phyloP scores from a whole-genome alignment of 106 monocot species.

The Platanthera guangdongensis region DNA sequence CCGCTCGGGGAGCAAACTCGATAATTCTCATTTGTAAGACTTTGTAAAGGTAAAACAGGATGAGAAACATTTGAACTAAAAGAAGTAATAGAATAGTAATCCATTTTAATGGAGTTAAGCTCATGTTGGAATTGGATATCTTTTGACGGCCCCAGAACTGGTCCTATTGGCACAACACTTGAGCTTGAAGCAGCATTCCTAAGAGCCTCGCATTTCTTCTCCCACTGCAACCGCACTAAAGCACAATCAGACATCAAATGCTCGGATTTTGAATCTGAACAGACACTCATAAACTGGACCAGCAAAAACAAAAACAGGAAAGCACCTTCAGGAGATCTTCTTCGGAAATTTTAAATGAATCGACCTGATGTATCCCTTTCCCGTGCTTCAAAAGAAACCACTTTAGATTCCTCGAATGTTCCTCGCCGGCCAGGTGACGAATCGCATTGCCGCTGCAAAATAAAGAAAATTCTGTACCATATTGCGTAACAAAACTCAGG shows the following conservation, averaged over 20 bases:
- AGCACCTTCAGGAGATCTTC: constrained; percentile 56
- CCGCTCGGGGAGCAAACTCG: constrained; percentile 12
- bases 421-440: constrained; percentile 53
- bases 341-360: constrained; percentile 59
- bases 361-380: constrained; percentile 47
- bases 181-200: constrained; percentile 17
- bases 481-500: background rate
- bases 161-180: constrained; percentile 22
- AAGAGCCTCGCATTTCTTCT: constrained; percentile 55
- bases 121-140: constrained; percentile 95
- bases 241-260: background rate
- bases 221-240: constrained; percentile 60
- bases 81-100: constrained; percentile 32
- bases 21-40: constrained; percentile 63
- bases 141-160: constrained; percentile 27
- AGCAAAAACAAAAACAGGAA: background rate
- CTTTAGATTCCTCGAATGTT: constrained; percentile 59
- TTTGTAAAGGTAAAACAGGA: constrained; percentile 99
- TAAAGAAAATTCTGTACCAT: background rate
- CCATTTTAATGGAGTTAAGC: constrained; percentile 43
- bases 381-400: constrained; percentile 71
- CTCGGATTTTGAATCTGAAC: background rate
- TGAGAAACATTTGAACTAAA: constrained; percentile 43
- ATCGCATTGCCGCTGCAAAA: constrained; percentile 49
- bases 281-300: background rate